Evolutionary conservation across 2,329 filamentous ascomycete species (phyloP), one percentile per base, ranked within the genome.

Genomic region (Aureobasidium sp.): DNA sequence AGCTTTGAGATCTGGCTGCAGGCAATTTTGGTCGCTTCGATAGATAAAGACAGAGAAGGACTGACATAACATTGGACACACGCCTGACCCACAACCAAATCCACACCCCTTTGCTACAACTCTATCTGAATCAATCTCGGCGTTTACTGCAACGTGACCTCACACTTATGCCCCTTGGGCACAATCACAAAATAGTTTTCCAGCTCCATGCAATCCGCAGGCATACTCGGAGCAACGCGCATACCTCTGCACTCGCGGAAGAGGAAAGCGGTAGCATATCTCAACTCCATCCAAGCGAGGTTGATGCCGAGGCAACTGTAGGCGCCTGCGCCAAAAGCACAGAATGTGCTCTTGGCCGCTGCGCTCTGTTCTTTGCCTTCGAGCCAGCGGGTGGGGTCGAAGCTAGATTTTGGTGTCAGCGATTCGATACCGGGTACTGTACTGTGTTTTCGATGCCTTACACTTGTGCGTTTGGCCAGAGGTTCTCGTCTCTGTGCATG

Each of bases 241-340:
- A 71, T 62, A 0, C 71, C 70, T 29, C 60, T 65, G 62, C 77
- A 81, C 33, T 77, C 70, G 0, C 75, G 72, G 66, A 84, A 82
- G 68, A 85, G 81, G 5, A 75, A 71, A 0, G 80, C 78, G 0
- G 77, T 73, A 0, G 75, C 79, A 37, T 82, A 75, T 9, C 81
- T 74, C 31, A 85, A 66, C 65, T 85, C 82, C 70, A 82, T 81
- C 23, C 74, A 72, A 0, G 87, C 86, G 64, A 89, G 82, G 65
- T 89, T 85, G 6, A 84, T 81, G 0, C 86, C 87, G 5, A 90
- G 75, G 65, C 87, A 90, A 71, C 86, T 85, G 25, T 86, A 76
- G 0, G 85, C 83, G 0, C 87, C 87, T 19, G 82, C 86, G 1
- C 85, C 84, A 69, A 89, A 89, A 0, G 85, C 84, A 76, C 84